Conservation (phyloP, 441 rosid genomes). For the Jatropha multifida region DNA sequence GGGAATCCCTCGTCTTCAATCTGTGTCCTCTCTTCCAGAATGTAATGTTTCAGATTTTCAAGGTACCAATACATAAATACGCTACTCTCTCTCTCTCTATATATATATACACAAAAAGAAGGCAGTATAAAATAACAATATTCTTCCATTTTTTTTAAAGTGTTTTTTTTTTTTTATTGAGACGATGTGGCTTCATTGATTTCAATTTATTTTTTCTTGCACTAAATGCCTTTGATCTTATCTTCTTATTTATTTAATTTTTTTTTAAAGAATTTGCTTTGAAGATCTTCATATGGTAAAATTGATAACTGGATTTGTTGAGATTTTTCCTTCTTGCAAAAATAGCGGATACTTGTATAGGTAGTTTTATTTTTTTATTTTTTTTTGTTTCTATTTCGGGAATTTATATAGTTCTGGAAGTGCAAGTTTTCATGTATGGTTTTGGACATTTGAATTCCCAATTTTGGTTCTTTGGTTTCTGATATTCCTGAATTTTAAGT, state of each 20-base stretch:
- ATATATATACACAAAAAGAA: no score
- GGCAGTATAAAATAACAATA: not conserved
- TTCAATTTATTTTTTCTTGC: not conserved
- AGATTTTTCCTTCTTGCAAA: not conserved
- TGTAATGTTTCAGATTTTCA: constrained; percentile 51
- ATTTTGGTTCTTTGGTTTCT: constrained; percentile 19
- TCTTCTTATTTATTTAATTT: not conserved
- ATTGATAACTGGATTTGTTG: not conserved
- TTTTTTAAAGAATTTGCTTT: not conserved
- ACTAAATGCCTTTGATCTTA: constrained; percentile 14
- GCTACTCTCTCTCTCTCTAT: not conserved
- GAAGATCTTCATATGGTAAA: constrained; percentile 15
- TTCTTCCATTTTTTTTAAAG: not conserved
- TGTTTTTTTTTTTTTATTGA: not conserved
- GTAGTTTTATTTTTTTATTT: not conserved
- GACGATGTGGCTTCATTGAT: constrained; percentile 16
- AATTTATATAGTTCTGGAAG: constrained; percentile 21
- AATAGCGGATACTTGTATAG: not conserved
- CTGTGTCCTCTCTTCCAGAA: constrained; percentile 27
- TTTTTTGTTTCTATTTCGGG: constrained; percentile 17
- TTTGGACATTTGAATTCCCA: constrained; percentile 23
- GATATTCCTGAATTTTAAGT: constrained; percentile 11
- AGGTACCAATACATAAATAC: constrained; percentile 33
- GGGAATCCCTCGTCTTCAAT: constrained; percentile 36
- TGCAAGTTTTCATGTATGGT: constrained; percentile 18